These are phyloP conservation scores for Oleoguttula mirabilis DNA, from an alignment of 495 filamentous ascomycete genomes.

Conservation along the genomic window DNA sequence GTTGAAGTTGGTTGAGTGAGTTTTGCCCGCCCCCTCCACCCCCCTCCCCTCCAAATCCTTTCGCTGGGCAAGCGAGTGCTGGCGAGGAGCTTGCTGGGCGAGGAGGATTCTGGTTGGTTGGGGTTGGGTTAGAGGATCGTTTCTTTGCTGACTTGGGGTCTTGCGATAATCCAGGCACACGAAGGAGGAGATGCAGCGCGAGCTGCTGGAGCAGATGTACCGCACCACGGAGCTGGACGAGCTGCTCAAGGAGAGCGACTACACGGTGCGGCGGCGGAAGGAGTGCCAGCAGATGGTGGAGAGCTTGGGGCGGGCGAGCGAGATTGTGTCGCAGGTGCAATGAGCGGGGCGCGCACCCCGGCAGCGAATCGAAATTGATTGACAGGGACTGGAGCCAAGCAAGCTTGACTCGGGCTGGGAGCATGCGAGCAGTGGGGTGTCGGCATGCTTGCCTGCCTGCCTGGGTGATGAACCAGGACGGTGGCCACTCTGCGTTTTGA, in stretches of 20 bases:
- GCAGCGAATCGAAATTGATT: no score
- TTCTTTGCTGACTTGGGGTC: conserved; percentile 13
- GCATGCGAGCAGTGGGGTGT: no score
- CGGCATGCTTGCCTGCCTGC: no score
- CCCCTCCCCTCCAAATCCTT: not conserved
- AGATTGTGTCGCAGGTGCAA: conserved; percentile 97
- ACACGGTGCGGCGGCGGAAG: conserved; percentile 87
- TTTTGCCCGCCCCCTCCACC: conserved; percentile 18
- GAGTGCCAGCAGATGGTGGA: conserved; percentile 99
- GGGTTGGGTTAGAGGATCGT: not conserved
- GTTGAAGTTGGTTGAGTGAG: conserved; percentile 88
- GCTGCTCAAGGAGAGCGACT: conserved; percentile 94
- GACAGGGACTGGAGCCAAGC: no score
- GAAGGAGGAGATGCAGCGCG: conserved; percentile 97
- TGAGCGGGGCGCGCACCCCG: conserved; percentile 41
- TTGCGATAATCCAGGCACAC: conserved; percentile 49
- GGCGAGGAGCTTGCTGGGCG: no score
- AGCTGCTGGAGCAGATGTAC: conserved; percentile 98
- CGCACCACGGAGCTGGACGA: conserved; percentile 78
- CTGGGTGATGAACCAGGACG: no score
- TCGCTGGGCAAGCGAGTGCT: no score
- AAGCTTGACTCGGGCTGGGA: no score
- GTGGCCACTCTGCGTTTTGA: no score
- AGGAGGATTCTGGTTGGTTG: no score
- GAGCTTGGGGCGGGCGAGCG: conserved; percentile 69